Conservation (phyloP, 148 eudicot genomes). For the Dianthus caryophyllus region DNA sequence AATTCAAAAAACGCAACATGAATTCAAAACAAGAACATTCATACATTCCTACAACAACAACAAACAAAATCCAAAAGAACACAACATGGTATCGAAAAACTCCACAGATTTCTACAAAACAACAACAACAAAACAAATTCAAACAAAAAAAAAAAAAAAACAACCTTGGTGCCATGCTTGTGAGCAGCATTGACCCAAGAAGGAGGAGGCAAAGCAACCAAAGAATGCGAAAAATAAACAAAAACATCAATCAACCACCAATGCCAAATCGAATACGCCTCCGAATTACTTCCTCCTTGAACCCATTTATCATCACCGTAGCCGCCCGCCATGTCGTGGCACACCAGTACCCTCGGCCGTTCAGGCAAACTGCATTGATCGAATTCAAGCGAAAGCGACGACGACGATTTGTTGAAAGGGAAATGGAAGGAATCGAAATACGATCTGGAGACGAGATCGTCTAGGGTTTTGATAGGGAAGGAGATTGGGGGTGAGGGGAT, state of each 20-base stretch:
- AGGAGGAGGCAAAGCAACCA: slow-evolving; percentile 91
- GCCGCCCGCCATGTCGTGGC: slow-evolving; percentile 96
- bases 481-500: slow-evolving; percentile 57
- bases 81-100: too few species aligned
- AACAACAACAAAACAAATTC: background rate
- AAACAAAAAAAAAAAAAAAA: background rate
- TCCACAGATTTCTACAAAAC: background rate
- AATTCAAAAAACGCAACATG: too few species aligned
- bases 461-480: slow-evolving; percentile 63
- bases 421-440: slow-evolving; percentile 73
- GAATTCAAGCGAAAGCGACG: background rate
- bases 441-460: slow-evolving; percentile 59
- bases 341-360: slow-evolving; percentile 63
- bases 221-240: slow-evolving; percentile 80
- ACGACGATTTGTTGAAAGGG: slow-evolving; percentile 49
- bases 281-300: slow-evolving; percentile 64
- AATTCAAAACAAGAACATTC: too few species aligned
- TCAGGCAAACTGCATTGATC: too few species aligned
- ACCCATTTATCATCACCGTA: slow-evolving; percentile 79
- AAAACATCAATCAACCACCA: slow-evolving; percentile 96
- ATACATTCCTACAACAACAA: too few species aligned
- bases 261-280: slow-evolving; percentile 87
- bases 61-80: too few species aligned
- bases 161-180: slow-evolving; percentile 80
- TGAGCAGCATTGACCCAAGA: slow-evolving; percentile 90